Evolutionary conservation across 1,284 basidiomycete species (phyloP).

Genomic region (Ceratobasidium sp.): DNA sequence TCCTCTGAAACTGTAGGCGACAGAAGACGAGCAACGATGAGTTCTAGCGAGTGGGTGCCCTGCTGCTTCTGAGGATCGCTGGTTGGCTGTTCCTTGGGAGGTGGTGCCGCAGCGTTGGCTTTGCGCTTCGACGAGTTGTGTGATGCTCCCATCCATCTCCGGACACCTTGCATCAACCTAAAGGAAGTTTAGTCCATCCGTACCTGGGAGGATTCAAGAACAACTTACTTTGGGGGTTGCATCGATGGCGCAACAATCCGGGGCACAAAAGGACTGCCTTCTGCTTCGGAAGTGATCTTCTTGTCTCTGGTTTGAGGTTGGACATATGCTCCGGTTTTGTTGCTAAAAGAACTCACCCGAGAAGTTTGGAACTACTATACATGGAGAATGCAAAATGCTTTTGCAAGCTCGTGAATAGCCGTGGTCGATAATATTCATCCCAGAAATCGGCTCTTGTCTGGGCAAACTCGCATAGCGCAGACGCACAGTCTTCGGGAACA

Average conservation of each 20-base stretch:
- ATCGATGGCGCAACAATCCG: conserved; percentile 48
- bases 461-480: conserved; percentile 67
- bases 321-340: conserved; percentile 17
- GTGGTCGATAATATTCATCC: conserved; percentile 91
- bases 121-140: conserved; percentile 51
- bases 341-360: conserved; percentile 65
- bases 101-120: conserved; percentile 49
- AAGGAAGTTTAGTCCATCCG: conserved; percentile 7
- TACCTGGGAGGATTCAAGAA: background rate
- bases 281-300: conserved; percentile 72
- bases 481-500: conserved; percentile 65
- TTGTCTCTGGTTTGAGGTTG: conserved; percentile 55
- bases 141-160: conserved; percentile 72
- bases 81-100: background rate
- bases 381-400: conserved; percentile 89
- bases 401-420: conserved; percentile 80
- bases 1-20: conserved; percentile 69
- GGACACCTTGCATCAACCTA: conserved; percentile 77
- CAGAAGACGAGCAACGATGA: conserved; percentile 70
- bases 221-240: conserved; percentile 32
- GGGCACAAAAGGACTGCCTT: conserved; percentile 77
- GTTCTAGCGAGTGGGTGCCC: conserved; percentile 70
- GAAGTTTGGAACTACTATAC: conserved; percentile 84
- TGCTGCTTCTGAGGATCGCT: conserved; percentile 51
- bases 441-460: conserved; percentile 72